Conservation (phyloP, 2,329 filamentous ascomycete species). For the Ramularia collo-cygni region DNA sequence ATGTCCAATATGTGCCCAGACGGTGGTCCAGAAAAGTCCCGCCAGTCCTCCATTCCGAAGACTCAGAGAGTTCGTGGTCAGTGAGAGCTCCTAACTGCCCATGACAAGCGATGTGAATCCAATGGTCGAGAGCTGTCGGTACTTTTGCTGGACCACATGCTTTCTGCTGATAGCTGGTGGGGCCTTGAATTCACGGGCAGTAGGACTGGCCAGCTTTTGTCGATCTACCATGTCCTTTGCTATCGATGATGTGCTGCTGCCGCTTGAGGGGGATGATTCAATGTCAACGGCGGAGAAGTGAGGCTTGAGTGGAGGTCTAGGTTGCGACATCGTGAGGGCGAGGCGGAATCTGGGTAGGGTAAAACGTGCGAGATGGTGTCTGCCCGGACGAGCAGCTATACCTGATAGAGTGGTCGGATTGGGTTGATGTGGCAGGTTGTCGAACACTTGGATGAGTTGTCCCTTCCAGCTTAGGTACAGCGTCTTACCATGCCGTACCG, state of each 20-base stretch:
- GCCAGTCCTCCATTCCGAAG: slow-evolving; percentile 24
- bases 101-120: slow-evolving; percentile 45
- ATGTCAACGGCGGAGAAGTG: slow-evolving; percentile 3
- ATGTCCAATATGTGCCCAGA: slow-evolving; percentile 24
- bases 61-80: slow-evolving; percentile 20
- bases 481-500: no score
- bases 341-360: neutral
- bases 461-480: no score
- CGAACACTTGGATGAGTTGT: neutral
- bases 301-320: slow-evolving; percentile 3
- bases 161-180: slow-evolving; percentile 8
- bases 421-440: neutral
- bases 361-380: neutral
- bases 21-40: slow-evolving; percentile 27
- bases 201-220: neutral
- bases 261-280: slow-evolving; percentile 3
- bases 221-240: no score
- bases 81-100: slow-evolving; percentile 45
- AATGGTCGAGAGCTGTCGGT: slow-evolving; percentile 19
- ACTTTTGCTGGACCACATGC: slow-evolving; percentile 20
- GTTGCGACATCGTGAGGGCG: slow-evolving; percentile 3
- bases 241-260: neutral
- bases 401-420: no score
- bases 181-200: slow-evolving; percentile 2
- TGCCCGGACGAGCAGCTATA: no score